Evolutionary conservation across 805 yeast genomes (phyloP), one percentile per base, ranked within the genome.

Genomic region (Suhomyces vadensis): DNA sequence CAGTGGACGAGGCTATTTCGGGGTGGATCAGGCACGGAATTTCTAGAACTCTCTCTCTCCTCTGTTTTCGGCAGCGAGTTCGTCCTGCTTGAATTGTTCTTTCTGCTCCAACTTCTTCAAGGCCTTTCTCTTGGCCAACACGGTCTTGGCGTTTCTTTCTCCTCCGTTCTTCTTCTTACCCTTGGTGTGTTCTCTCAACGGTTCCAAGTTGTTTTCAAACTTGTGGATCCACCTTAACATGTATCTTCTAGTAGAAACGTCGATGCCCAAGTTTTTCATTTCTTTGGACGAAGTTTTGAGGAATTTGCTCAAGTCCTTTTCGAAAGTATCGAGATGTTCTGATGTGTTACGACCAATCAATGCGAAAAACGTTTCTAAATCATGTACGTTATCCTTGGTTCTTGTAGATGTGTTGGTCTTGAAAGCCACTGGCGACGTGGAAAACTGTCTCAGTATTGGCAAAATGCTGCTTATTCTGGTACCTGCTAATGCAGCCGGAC

Each of bases 111-210:
- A 75, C 42, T 77, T 65, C 65, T 78, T 62, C 50, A 77, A 78
- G 7, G 95, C 92, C 13, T 73, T 67, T 52, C 75, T 76, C 58
- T 83, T 85, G 22, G 76, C 77, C 49, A 60, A 52, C 16, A 72
- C 73, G 11, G 67, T 58, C 56, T 77, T 80, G 48, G 84, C 78
- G 56, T 81, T 85, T 63, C 96, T 79, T 67, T 90, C 97, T 58
- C 97, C 96, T 20, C 97, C 97, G 55, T 71, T 73, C 55, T 77
- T 75, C 74, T 88, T 88, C 72, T 77, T 83, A n/a, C 91, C 88
- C 49, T 71, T 64, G 53, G 77, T 78, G 51, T 79, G 73, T 56
- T 82, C 86, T 45, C 69, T 56, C 45, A 86, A 67, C 16, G 77
- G 73, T 42, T 73, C 75, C 55, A 71, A 65, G 42, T 83, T 80